Percentiles rank a stretch among this genome's conserved stretches.
phyloP scores from a whole-genome alignment of 2,329 filamentous ascomycete genomes.

The Aspergillus uvarum region DNA sequence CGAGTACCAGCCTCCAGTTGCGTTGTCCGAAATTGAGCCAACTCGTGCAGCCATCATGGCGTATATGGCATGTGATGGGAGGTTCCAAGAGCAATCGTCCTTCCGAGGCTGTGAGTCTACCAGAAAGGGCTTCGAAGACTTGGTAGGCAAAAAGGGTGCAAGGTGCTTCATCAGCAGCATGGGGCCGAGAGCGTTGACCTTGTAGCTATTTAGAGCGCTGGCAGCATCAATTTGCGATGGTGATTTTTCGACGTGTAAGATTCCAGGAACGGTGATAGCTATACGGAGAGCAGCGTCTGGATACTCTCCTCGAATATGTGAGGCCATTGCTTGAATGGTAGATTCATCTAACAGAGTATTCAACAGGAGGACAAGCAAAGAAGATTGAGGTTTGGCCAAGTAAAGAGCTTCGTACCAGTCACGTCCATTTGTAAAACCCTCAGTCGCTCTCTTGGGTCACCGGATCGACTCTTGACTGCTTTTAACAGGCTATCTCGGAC shows the following conservation, averaged over 20 bases:
- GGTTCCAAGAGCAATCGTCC: conserved; percentile 26
- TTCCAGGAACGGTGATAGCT: conserved; percentile 67
- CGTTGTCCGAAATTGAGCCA: conserved; percentile 71
- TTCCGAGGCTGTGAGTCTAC: not conserved
- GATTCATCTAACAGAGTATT: conserved; percentile 54
- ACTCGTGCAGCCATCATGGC: conserved; percentile 77
- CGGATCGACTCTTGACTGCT: conserved; percentile 44
- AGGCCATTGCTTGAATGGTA: conserved; percentile 59
- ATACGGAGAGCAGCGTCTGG: conserved; percentile 63
- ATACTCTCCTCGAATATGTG: conserved; percentile 55
- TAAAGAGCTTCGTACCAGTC: conserved; percentile 44
- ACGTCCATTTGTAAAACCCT: conserved; percentile 57
- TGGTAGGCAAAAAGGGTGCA: conserved; percentile 64
- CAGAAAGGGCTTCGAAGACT: conserved; percentile 44
- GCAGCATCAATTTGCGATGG: conserved; percentile 63
- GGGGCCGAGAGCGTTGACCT: conserved; percentile 71
- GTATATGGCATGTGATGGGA: conserved; percentile 61
- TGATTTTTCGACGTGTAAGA: conserved; percentile 71
- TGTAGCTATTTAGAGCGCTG: conserved; percentile 66
- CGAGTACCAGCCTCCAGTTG: conserved; percentile 75
- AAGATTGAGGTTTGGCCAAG: not conserved
- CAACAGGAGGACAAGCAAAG: not conserved
- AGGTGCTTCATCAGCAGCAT: conserved; percentile 78
- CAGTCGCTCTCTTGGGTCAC: conserved; percentile 46
- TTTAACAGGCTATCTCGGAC: conserved; percentile 52